Base-by-base conservation (phyloP, 192 early-diverging fungal species). In the Coemansia sp. region DNA sequence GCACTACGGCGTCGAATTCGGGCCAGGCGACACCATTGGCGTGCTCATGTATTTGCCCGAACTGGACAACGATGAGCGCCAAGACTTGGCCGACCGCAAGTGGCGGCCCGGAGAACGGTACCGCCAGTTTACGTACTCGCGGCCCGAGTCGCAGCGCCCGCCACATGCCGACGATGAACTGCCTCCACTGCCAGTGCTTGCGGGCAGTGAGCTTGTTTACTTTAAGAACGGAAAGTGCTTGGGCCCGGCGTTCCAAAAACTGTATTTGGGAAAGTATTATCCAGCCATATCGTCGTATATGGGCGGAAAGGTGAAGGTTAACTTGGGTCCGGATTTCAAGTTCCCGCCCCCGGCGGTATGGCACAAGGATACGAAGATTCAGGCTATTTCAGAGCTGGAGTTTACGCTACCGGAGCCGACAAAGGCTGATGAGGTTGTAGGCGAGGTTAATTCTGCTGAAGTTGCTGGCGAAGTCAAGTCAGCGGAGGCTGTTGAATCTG, bases 221-320 rank as follows among this genome's bases (percentile, higher is more conserved):
- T 91, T 84, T 59, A 78, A 78, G 45, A 89, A 92, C 64, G 90
- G 89, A 20, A 69, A 75, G 57, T 77, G 81, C 22, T 61, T 90
- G 26, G 89, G 90, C 9, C 74, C 83, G 1, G 89, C 87, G 2
- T 90, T 88, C 71, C 71, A 71, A 24, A 79, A 88, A 50, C 77
- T 90, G 7, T 82, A 85, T 41, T 69, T 81, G 19, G 88, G 89
- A 77, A 92, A 92, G 73, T 92, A 92, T 77, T 83, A 92, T 51
- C 86, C 89, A 19, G 87, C 90, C 1, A 82, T 92, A 12, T 89
- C 90, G 29, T 81, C 76, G 10, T 92, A 88, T 52, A 83, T 78
- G 67, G 84, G 83, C 38, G 88, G 85, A 38, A 84, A 78, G 52
- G 74, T 85, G 18, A 84, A 75, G 51, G 64, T 88, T 54, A 92